phyloP scores from a whole-genome alignment of 352 stramenopile species.

The Phytophthora ohioensis region DNA sequence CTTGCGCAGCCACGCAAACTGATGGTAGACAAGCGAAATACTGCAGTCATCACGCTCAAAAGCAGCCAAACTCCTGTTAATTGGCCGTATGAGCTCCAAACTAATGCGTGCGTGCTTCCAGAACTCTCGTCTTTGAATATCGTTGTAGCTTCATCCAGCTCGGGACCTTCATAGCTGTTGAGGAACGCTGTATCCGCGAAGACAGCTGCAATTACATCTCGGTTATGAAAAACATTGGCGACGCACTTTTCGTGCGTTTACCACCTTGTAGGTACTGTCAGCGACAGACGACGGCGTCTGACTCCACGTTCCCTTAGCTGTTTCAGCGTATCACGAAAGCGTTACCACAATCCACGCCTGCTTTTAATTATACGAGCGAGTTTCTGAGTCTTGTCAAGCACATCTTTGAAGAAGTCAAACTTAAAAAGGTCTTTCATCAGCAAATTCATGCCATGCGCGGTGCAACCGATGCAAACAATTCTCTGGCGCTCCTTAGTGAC shows the following conservation, averaged over 20 bases:
- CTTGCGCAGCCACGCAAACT: conserved; percentile 20
- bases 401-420: conserved; percentile 7
- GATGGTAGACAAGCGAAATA: neutral
- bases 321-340: neutral
- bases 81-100: no score
- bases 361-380: neutral
- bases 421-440: conserved; percentile 33
- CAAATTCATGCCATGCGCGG: conserved; percentile 20
- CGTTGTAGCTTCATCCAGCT: no score
- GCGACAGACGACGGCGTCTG: neutral
- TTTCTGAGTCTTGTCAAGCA: neutral
- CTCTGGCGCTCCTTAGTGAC: neutral
- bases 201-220: no score
- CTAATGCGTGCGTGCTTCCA: no score
- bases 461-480: conserved; percentile 23
- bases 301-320: neutral
- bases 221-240: no score
- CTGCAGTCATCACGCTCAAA: no score
- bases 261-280: neutral
- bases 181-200: no score
- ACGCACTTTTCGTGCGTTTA: no score
- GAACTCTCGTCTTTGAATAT: no score
- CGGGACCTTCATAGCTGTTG: no score
- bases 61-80: no score
- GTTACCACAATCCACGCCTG: neutral